Conservation (phyloP, 23 red algal species). For the Cyanidiococcus yangmingshanensis region DNA sequence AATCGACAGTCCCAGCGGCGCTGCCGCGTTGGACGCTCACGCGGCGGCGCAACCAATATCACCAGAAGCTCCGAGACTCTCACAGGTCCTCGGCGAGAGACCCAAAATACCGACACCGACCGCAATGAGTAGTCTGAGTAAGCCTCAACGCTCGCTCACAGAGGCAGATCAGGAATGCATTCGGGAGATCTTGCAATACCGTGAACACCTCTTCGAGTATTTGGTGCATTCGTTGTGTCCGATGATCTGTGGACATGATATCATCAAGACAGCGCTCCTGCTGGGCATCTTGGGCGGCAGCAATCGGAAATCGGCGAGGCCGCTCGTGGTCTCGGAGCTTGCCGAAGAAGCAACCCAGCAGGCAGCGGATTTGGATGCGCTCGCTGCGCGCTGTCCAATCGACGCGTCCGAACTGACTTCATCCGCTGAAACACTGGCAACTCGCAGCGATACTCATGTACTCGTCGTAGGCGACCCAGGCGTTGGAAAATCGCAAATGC, state of each 20-base stretch:
- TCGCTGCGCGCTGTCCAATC: not conserved
- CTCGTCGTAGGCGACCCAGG: slow-evolving; percentile 94
- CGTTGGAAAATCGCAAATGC: slow-evolving; percentile 97
- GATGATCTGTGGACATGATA: slow-evolving; percentile 90
- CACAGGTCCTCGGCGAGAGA: not conserved
- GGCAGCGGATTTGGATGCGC: not conserved
- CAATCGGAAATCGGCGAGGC: slow-evolving; percentile 15
- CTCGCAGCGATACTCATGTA: slow-evolving; percentile 67
- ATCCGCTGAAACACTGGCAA: not conserved
- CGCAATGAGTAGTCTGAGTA: not conserved
- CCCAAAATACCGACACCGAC: not conserved
- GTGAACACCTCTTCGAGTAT: slow-evolving; percentile 44
- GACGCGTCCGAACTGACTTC: not conserved
- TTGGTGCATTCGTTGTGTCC: slow-evolving; percentile 83
- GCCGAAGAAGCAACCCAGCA: not conserved
- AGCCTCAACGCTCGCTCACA: not conserved
- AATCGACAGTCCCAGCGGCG: not conserved
- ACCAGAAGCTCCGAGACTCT: not conserved
- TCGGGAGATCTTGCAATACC: slow-evolving; percentile 43
- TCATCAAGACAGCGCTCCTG: slow-evolving; percentile 84
- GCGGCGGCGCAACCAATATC: not conserved
- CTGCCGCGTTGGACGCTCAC: not conserved
- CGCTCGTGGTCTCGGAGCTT: not conserved
- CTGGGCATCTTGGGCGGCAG: slow-evolving; percentile 74
- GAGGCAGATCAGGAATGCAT: slow-evolving; percentile 30